Base-by-base conservation (phyloP, 768 basidiomycete genomes). In the Thelephora aurantiotincta region DNA sequence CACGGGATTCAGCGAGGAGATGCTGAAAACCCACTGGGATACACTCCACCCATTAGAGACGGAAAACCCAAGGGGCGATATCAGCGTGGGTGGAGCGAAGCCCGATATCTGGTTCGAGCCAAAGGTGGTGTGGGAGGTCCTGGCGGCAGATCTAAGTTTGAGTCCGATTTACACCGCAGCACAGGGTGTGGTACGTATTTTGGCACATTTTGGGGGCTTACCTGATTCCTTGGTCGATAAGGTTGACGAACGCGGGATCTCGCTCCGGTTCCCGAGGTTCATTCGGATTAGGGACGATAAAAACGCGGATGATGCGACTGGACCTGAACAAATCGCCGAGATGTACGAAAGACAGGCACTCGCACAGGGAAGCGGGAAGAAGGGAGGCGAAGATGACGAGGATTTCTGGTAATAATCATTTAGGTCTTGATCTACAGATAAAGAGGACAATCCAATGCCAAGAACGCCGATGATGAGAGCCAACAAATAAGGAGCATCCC, bases 31-130 rank as follows among this genome's bases (percentile, higher is more conserved):
- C 13, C 88, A 94, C 57, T 84, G 82, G 63, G 77, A 85, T n/a
- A 68, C 74, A 3, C 72, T 99, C 22, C 81, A 85, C 52, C 81
- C 89, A 12, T 71, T 92, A 34, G 89, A 86, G 67, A 64, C 70
- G 41, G 67, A 66, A 16, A 81, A 79, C 48, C 71, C 75, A 46
- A 74, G 88, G 44, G 82, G 84, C 0, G 90, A 97, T 60, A 72
- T 96, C 54, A 91, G 90, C 62, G 63, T 81, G 42, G 94, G 93
- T 35, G 87, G 84, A 3, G 92, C 92, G 35, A 97, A 97, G 61
- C 94, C 96, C 12, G 94, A 99, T 57, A 72, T 96, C 23, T 98
- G 89, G 90, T 93, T 99, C 63, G 94, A 98, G 61, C 94, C 96
- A 16, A 87, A 86, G 66, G 67, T 96, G 16, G 90, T 99, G 2